Percentiles rank a stretch among this genome's conserved stretches.
These are phyloP conservation scores for Lepraria neglecta DNA, from an alignment of 495 filamentous ascomycete species.

Conservation along the genomic window DNA sequence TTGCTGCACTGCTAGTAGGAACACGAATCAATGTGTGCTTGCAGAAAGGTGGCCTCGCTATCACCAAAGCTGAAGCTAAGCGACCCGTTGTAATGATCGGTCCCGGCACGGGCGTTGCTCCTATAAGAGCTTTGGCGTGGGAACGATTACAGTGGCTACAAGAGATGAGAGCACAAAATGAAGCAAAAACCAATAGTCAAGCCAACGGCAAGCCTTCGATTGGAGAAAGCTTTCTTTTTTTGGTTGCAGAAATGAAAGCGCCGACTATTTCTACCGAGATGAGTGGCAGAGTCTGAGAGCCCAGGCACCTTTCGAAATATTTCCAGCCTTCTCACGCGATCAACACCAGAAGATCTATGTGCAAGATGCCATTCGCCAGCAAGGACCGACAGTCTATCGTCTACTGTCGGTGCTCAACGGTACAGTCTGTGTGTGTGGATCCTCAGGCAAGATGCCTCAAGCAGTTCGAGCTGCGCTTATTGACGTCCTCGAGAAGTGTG, in stretches of 20 bases:
- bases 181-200: slow-evolving; percentile 28
- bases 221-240: slow-evolving; percentile 57
- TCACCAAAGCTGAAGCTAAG: slow-evolving; percentile 37
- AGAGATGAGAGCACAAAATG: slow-evolving; percentile 29
- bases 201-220: slow-evolving; percentile 28
- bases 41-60: slow-evolving; percentile 49
- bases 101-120: slow-evolving; percentile 86
- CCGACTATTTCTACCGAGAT: slow-evolving; percentile 72
- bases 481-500: slow-evolving; percentile 54
- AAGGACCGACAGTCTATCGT: slow-evolving; percentile 51
- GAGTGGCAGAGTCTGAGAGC: slow-evolving; percentile 56
- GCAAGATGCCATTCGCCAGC: slow-evolving; percentile 68
- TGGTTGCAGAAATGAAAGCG: slow-evolving; percentile 63
- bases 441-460: slow-evolving; percentile 76
- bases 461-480: slow-evolving; percentile 77
- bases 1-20: slow-evolving; percentile 55
- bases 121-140: slow-evolving; percentile 72
- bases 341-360: slow-evolving; percentile 78
- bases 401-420: slow-evolving; percentile 49
- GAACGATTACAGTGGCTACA: slow-evolving; percentile 46
- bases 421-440: slow-evolving; percentile 75
- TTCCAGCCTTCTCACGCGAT: slow-evolving; percentile 80
- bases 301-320: slow-evolving; percentile 45
- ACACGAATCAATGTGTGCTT: slow-evolving; percentile 54
- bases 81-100: slow-evolving; percentile 72